Base-by-base conservation (phyloP, 176 grass and related monocot species). In the Secale cereale region DNA sequence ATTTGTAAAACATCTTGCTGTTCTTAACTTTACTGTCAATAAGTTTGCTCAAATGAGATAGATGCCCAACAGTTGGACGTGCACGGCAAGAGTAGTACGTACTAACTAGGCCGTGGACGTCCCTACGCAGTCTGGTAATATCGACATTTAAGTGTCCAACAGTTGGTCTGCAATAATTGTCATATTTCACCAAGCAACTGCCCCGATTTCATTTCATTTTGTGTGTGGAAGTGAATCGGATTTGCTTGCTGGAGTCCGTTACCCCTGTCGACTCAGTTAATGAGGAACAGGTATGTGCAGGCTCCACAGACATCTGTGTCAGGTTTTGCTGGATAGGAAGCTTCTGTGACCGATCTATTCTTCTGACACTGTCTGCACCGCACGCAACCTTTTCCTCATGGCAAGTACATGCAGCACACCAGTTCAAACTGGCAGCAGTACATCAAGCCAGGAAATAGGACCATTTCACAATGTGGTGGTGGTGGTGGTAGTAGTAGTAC, bases 221-320 rank as follows among this genome's bases (percentile, higher is more conserved):
- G 1, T 39, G 3, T 25, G 84, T 74, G 50, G 76, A 77, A 76
- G 89, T 85, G 69, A 87, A 77, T 85, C 54, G 15, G 59, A 77
- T 81, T 81, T 85, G 54, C 80, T 81, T 85, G 54, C 80, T 85
- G 52, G 74, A 77, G 77, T 85, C 68, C 26, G 85, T 87, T 91
- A 82, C 70, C 70, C 69, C 79, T 91, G 89, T 85, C 70, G 30
- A 85, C 81, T 41, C 30, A 71, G 87, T 91, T 81, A 85, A 87
- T 85, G 85, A 70, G 69, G 32, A 83, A 66, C 62, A 86, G 78
- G 78, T 86, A 78, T 61, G 37, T 83, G 77, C 57, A 59, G 89
- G 76, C 35, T 87, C 75, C 68, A 84, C 76, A 69, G 50, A 74
- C 60, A 76, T 84, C 57, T 87, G 48, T 84, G 45, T 79, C 74